Percentiles rank a stretch among this genome's conserved stretches.
These are phyloP conservation scores for Hypoxylon perforatum DNA, from an alignment of 495 filamentous ascomycete species.

Conservation along the genomic window DNA sequence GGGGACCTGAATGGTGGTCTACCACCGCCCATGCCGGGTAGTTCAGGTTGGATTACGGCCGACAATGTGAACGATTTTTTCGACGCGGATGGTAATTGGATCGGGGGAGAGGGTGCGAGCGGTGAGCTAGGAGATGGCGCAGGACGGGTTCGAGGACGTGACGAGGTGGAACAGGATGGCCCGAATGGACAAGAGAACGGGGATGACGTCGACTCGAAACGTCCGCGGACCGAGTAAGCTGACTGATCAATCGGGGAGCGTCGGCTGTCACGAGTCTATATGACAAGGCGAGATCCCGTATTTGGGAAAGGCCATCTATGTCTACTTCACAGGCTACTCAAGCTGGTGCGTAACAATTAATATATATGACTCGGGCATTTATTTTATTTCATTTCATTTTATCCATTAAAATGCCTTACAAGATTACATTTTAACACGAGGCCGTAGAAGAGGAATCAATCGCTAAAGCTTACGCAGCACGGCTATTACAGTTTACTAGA, in stretches of 20 bases:
- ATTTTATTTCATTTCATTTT: too few relatives aligned
- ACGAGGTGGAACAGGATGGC: constrained; percentile 52
- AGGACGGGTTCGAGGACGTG: constrained; percentile 52
- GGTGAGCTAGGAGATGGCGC: constrained; percentile 60
- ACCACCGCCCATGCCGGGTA: constrained; percentile 83
- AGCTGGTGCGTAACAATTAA: neutral
- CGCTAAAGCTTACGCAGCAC: too few relatives aligned
- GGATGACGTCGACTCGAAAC: constrained; percentile 52
- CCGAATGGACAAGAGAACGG: constrained; percentile 41
- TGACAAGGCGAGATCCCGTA: neutral
- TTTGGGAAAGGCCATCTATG: neutral
- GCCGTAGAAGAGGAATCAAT: too few relatives aligned
- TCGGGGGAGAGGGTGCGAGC: constrained; percentile 52
- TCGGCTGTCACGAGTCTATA: neutral
- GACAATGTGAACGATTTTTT: constrained; percentile 89
- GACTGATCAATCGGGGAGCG: neutral
- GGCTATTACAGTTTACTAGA: too few relatives aligned
- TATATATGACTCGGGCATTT: too few relatives aligned
- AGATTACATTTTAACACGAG: too few relatives aligned
- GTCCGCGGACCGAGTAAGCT: constrained; percentile 51
- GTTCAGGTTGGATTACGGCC: constrained; percentile 94
- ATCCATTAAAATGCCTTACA: too few relatives aligned
- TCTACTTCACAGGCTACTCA: neutral
- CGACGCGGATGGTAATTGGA: constrained; percentile 66
- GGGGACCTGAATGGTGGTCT: constrained; percentile 63